Evolutionary conservation across 129 eudicot species (phyloP).

Genomic region (Chrysanthemum makinoi): DNA sequence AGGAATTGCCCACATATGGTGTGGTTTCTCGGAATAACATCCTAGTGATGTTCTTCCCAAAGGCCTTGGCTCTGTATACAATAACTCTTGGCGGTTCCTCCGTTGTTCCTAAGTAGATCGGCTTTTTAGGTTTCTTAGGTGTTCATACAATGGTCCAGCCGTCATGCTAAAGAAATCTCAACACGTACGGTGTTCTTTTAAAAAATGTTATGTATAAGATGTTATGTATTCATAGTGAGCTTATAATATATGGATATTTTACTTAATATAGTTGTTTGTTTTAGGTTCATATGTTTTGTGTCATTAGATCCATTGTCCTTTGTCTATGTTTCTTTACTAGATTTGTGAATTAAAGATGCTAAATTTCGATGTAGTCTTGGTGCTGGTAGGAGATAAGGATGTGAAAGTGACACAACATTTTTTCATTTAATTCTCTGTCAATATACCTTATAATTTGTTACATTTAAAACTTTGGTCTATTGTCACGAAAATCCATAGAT

Average conservation of each 20-base stretch:
- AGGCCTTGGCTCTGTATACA: too few relatives aligned
- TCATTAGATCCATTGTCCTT: not conserved
- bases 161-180: conserved; percentile 13
- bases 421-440: not conserved
- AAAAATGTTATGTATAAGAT: not conserved
- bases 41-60: conserved; percentile 86
- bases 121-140: not conserved
- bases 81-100: too few relatives aligned
- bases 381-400: conserved; percentile 9
- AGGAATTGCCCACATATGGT: conserved; percentile 92
- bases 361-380: too few relatives aligned
- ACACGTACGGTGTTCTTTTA: not conserved
- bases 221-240: conserved; percentile 4
- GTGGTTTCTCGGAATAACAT: conserved; percentile 92
- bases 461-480: too few relatives aligned
- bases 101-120: conserved; percentile 31
- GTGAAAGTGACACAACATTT: not conserved
- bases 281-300: conserved; percentile 4
- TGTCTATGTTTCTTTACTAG: not conserved
- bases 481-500: too few relatives aligned
- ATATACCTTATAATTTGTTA: too few relatives aligned
- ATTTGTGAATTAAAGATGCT: not conserved
- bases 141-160: not conserved
- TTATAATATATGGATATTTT: conserved; percentile 18
- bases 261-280: not conserved